These are phyloP conservation scores for Rheum nobile DNA, from an alignment of 148 eudicot genomes.

Conservation along the genomic window DNA sequence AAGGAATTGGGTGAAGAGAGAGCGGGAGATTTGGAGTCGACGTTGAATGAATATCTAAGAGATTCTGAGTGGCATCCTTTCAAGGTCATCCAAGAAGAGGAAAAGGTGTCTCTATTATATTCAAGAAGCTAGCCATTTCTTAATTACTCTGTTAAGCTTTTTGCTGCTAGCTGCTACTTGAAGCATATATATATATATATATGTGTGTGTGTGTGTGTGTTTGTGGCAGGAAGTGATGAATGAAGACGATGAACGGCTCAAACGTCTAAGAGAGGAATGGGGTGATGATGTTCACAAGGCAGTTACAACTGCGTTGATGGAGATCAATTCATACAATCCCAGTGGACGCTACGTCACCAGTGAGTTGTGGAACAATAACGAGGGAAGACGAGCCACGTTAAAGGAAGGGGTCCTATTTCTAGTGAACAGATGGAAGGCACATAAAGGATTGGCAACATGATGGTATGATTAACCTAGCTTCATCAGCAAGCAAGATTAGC, in stretches of 20 bases:
- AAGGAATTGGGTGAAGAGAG: slow-evolving; percentile 66
- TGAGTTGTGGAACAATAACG: slow-evolving; percentile 43
- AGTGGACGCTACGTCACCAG: slow-evolving; percentile 43
- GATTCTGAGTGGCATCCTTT: slow-evolving; percentile 97
- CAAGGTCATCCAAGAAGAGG: slow-evolving; percentile 29
- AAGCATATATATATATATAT: no score
- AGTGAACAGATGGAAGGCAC: slow-evolving; percentile 27
- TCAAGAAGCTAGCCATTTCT: no score
- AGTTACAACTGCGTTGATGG: slow-evolving; percentile 32
- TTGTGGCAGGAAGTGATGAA: slow-evolving; percentile 35
- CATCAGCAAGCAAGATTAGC: no score
- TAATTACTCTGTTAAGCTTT: background rate
- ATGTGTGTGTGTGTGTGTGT: no score
- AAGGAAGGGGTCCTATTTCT: slow-evolving; percentile 37
- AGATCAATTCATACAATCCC: slow-evolving; percentile 52
- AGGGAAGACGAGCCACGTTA: slow-evolving; percentile 40
- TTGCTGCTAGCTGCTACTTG: background rate
- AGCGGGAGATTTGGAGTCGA: slow-evolving; percentile 67
- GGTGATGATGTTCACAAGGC: slow-evolving; percentile 36
- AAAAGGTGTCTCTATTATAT: no score
- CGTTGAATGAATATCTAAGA: slow-evolving; percentile 87
- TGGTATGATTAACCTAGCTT: background rate
- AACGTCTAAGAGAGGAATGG: slow-evolving; percentile 29
- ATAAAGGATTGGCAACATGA: slow-evolving; percentile 13
- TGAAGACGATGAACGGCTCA: slow-evolving; percentile 30